A percentile compares a stretch with the other conserved stretches of the same genome.
phyloP scores from a whole-genome alignment of 768 basidiomycete genomes.

The Termitomyces sp. region DNA sequence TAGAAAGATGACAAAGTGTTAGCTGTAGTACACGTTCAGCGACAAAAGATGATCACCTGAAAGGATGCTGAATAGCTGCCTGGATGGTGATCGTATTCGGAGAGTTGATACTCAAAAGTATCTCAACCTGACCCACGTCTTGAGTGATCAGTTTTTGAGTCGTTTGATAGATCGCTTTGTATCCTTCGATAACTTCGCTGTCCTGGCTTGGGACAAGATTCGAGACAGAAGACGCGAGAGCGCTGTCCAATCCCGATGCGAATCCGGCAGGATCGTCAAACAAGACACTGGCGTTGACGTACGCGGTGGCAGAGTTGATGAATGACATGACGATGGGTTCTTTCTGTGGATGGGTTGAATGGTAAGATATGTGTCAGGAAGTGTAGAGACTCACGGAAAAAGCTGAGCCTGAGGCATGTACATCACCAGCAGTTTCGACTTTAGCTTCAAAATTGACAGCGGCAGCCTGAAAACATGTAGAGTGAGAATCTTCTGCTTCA shows the following conservation, averaged over 20 bases:
- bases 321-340: constrained; percentile 41
- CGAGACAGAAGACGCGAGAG: constrained; percentile 3
- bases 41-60: constrained; percentile 29
- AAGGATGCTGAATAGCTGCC: constrained; percentile 60
- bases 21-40: background rate
- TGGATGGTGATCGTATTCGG: constrained; percentile 45
- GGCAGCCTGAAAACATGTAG: constrained; percentile 3
- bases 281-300: constrained; percentile 45
- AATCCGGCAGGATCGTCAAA: constrained; percentile 22
- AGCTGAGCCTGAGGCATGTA: constrained; percentile 20
- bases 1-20: constrained; percentile 2
- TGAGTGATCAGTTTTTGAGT: constrained; percentile 33
- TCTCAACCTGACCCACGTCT: constrained; percentile 48
- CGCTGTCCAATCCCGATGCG: background rate
- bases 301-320: constrained; percentile 60
- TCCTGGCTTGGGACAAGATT: constrained; percentile 10
- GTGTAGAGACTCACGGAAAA: constrained; percentile 21
- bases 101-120: constrained; percentile 38
- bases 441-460: constrained; percentile 10
- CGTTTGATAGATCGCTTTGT: constrained; percentile 48
- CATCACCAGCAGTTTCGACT: constrained; percentile 28
- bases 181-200: constrained; percentile 27
- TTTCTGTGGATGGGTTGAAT: constrained; percentile 12
- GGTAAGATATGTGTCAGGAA: background rate
- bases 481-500: background rate